Evolutionary conservation across 2,329 filamentous ascomycete species (phyloP), one percentile per base, ranked within the genome.

Genomic region (Chaetomiaceae sp.): DNA sequence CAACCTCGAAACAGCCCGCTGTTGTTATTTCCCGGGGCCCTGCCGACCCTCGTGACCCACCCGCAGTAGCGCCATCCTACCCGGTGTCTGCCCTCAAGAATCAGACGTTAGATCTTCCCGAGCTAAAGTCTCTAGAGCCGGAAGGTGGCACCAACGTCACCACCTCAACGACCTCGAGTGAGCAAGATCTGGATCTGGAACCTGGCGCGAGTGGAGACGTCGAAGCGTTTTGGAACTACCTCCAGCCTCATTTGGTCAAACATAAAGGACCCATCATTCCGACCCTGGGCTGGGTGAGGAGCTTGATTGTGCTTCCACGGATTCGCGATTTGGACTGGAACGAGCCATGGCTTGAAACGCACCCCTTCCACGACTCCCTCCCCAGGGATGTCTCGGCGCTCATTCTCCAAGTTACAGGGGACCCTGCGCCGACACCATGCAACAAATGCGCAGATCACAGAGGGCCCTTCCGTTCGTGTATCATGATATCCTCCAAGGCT

Each of bases 401-500:
- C 5, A 52, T 69, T 6, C 54, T 69, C 7, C 65, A 69, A 27
- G n/a, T 66, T 2, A 69, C 65, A 1, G 68, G 67, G 13, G 62
- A 68, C 2, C 51, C 51, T 14, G 63, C 63, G 2, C 46, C 55
- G 0, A 34, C 25, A 4, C 62, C 66, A 2, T 70, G 68, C 53
- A 18, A 25, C 0, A 48, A 43, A 21, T 69, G 68, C 48, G 7
- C 10, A 3, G 34, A 50, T 1, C 63, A 63, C 2, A 54, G 48
- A n/a, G 67, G 68, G 0, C 66, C 64, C 0, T 69, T 64, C 41
- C 47, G 42, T 0, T 65, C 65, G 9, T 70, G 68, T 45, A 51
- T 70, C 4, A 55, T 67, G 37, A 53, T 67, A n/a, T 53, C 60
- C 2, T 21, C 56, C 23, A 52, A 53, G 8, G 62, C 62, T 0